Base-by-base conservation (phyloP, 495 filamentous ascomycete species). In the Hypoxylon fuscum region DNA sequence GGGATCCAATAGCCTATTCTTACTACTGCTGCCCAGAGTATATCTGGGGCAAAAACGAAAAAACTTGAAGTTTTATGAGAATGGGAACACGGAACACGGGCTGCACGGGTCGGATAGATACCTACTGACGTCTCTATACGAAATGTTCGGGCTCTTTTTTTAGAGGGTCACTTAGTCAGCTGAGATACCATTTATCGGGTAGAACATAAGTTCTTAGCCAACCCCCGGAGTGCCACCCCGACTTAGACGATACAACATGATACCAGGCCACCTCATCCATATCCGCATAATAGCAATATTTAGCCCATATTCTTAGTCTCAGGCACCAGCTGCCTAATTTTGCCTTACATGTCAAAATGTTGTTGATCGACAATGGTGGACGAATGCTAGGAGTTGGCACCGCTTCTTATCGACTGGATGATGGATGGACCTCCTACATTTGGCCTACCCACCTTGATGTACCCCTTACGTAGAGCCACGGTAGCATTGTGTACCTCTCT, bases 61-160 rank as follows among this genome's bases (percentile, higher is more conserved):
- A n/a, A n/a, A n/a, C n/a, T n/a, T n/a, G n/a, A n/a, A 38, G 17
- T 41, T 15, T 18, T 4, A 34, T 11, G 27, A 42, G 34, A 32
- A 64, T 21, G 10, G 32, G 32, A 35, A 38, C 22, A 18, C 42
- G 42, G 15, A 23, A 2, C 11, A 27, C 11, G n/a, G n/a, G n/a
- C n/a, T n/a, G 42, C 10, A 29, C 23, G 50, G 55, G 25, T 59
- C 37, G 47, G 44, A 54, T 56, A 58, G 35, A 54, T 48, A 35
- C 25, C 25, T n/a, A n/a, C n/a, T 31, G 43, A 41, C 18, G 41
- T 57, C 47, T 47, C 54, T 49, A 44, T 55, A 62, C 51, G 18
- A 37, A 11, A 11, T 37, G 34, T 37, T 37, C 15, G 34, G 11
- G 17, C 37, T 40, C 37, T 40, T 40, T 10, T 6, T 17, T 1